Evolutionary conservation across 2,329 filamentous ascomycete genomes (phyloP), one percentile per base, ranked within the genome.

Genomic region (Aspergillaceae sp.): DNA sequence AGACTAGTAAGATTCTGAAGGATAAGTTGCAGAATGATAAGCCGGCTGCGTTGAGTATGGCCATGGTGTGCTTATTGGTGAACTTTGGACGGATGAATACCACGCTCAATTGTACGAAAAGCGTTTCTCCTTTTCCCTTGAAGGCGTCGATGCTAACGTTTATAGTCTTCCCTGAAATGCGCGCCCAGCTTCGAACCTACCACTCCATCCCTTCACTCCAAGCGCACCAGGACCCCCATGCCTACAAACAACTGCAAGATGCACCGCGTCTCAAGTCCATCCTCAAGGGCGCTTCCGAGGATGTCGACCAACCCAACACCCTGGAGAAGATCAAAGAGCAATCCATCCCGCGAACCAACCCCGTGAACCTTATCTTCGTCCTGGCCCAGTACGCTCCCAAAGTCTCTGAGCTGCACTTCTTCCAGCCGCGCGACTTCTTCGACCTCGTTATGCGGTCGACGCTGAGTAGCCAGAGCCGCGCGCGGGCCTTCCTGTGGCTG

Each of bases 31-130:
- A 95, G 60, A 92, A 84, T 56, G 92, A 98, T 65, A 83, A 87
- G 60, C 84, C 88, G 53, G 90, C 90, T 26, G 92, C 91, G 33
- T 89, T 95, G 66, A 91, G 88, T 61, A 98, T 98, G 92, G 92
- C 92, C 44, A 98, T 98, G 92, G 91, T 98, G 48, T 98, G 92
- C 68, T 73, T 98, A 54, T 73, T 98, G 58, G 92, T 98, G 65
- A 98, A 98, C 62, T 87, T 98, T 53, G 92, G 92, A 48, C 79
- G 92, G 52, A 98, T 98, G 92, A 98, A 98, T 68, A 98, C 92
- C 1, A 98, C 92, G 0, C 75, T 98, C 41, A 98, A 98, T 63
- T 97, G 90, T 95, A 74, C 63, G 82, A 19, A 19, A 19, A 19
- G 19, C 19, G 19, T 19, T 67, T 30, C 45, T 6, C 41, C 32